Percentiles rank a stretch among this genome's conserved stretches.
phyloP scores from a whole-genome alignment of 2,329 filamentous ascomycete species.

The Cucurbitaria berberidis region DNA sequence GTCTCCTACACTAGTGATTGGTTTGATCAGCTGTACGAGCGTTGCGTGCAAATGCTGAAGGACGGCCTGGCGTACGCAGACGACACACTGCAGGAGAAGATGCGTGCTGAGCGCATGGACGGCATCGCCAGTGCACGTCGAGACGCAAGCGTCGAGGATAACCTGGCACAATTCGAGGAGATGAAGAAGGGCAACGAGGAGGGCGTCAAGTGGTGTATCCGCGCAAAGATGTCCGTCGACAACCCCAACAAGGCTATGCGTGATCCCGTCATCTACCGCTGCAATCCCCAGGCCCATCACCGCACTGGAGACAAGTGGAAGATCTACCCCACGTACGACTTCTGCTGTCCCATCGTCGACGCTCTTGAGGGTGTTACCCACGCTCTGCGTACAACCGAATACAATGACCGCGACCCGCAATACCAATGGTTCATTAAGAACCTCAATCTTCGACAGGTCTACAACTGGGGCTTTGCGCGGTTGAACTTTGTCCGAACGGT shows the following conservation, averaged over 20 bases:
- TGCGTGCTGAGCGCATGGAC: slow-evolving; percentile 83
- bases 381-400: slow-evolving; percentile 82
- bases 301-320: slow-evolving; percentile 81
- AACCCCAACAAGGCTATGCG: slow-evolving; percentile 95
- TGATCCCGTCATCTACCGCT: slow-evolving; percentile 97
- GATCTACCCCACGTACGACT: slow-evolving; percentile 87
- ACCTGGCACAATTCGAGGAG: slow-evolving; percentile 82
- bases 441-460: slow-evolving; percentile 74
- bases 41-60: slow-evolving; percentile 82
- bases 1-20: slow-evolving; percentile 94
- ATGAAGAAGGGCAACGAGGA: slow-evolving; percentile 88
- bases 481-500: slow-evolving; percentile 86
- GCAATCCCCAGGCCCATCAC: slow-evolving; percentile 77
- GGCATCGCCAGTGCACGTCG: slow-evolving; percentile 82
- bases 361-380: slow-evolving; percentile 82
- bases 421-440: slow-evolving; percentile 86
- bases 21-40: slow-evolving; percentile 89
- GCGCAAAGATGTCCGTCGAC: slow-evolving; percentile 90
- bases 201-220: slow-evolving; percentile 86
- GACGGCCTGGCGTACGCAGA: slow-evolving; percentile 91
- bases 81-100: slow-evolving; percentile 87
- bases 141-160: slow-evolving; percentile 81
- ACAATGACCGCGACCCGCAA: slow-evolving; percentile 84
- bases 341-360: slow-evolving; percentile 83
- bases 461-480: slow-evolving; percentile 85